Evolutionary conservation across 2,329 filamentous ascomycete species (phyloP).

Genomic region (Talaromyces sp.): DNA sequence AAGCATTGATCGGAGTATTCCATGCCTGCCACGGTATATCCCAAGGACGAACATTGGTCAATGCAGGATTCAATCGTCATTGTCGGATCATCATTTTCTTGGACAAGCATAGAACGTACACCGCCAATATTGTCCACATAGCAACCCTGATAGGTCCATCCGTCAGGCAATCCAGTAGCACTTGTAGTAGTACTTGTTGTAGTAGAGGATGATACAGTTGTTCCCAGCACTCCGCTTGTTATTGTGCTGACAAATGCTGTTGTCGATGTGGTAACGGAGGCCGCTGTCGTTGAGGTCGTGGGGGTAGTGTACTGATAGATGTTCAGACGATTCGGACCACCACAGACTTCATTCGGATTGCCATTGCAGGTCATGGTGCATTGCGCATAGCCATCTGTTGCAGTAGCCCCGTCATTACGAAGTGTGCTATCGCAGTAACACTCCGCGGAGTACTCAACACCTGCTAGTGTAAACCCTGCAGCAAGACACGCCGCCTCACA

Average conservation of each 20-base stretch:
- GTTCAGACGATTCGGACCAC: constrained; percentile 5
- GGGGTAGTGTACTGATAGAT: neutral
- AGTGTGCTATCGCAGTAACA: neutral
- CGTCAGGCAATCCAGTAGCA: constrained; percentile 12
- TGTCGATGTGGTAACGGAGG: neutral
- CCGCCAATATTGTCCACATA: constrained; percentile 25
- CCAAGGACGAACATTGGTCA: constrained; percentile 24
- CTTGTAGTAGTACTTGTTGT: neutral
- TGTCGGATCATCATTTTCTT: constrained; percentile 16
- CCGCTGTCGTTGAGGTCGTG: neutral
- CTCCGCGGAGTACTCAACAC: neutral
- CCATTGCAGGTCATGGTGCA: constrained; percentile 7
- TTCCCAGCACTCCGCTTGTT: neutral
- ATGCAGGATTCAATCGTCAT: constrained; percentile 30
- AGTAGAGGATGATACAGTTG: neutral
- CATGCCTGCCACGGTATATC: constrained; percentile 31
- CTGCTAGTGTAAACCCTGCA: neutral
- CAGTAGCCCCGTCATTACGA: neutral
- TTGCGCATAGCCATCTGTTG: neutral
- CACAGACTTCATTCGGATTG: neutral
- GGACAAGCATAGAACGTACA: constrained; percentile 20
- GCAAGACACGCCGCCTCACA: neutral
- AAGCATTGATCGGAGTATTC: constrained; percentile 30
- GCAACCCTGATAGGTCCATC: constrained; percentile 30
- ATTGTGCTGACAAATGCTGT: neutral